Conservation (phyloP, 441 rosid genomes). For the Pelargonium fulgidum region DNA sequence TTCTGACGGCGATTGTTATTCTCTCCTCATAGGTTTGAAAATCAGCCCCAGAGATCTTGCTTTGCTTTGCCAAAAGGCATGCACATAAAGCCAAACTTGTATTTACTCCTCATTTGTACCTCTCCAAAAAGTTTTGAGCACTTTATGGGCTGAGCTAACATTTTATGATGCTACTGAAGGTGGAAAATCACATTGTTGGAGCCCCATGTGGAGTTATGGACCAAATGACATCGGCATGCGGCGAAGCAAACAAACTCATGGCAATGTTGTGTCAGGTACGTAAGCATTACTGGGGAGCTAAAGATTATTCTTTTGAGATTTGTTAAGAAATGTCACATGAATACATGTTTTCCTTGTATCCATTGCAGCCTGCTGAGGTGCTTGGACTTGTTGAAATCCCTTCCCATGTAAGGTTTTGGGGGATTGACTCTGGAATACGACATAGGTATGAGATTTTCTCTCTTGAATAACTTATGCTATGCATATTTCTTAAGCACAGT, state of each 20-base stretch:
- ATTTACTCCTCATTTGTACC: not conserved
- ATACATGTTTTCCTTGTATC: not conserved
- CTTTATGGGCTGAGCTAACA: not conserved
- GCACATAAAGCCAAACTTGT: constrained; percentile 9
- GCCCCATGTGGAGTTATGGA: constrained; percentile 99
- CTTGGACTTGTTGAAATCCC: constrained; percentile 96
- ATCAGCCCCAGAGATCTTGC: constrained; percentile 87
- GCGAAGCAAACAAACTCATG: constrained; percentile 93
- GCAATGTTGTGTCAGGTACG: constrained; percentile 99
- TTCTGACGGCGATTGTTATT: constrained; percentile 14
- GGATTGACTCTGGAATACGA: constrained; percentile 95
- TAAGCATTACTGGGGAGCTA: constrained; percentile 23
- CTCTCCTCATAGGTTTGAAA: constrained; percentile 51
- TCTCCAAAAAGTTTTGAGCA: not conserved
- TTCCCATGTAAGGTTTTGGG: constrained; percentile 92
- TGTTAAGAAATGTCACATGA: constrained; percentile 14
- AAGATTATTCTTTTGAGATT: constrained; percentile 2
- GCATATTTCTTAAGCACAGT: too few species aligned
- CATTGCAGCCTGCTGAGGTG: constrained; percentile 91
- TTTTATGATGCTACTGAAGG: constrained; percentile 37
- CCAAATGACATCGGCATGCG: constrained; percentile 99
- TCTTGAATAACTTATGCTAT: not conserved
- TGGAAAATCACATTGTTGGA: constrained; percentile 98
- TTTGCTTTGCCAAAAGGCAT: constrained; percentile 91
- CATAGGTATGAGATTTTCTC: constrained; percentile 63